These are phyloP conservation scores for Coprinopsis marcescibilis DNA, from an alignment of 768 basidiomycete species.

Conservation along the genomic window DNA sequence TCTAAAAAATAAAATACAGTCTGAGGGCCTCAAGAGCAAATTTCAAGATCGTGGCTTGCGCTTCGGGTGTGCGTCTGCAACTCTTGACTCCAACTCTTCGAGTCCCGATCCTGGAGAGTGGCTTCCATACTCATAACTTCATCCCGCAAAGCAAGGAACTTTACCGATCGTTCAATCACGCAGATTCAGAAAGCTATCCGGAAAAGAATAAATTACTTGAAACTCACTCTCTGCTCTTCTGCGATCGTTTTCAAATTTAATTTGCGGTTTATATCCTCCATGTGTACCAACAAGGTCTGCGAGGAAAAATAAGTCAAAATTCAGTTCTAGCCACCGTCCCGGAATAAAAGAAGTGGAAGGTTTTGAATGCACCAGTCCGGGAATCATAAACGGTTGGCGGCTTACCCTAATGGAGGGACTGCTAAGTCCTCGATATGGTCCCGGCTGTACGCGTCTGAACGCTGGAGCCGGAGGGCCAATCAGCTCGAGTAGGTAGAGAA, in stretches of 20 bases:
- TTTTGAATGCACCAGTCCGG: background rate
- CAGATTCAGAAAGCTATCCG: background rate
- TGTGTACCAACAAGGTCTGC: conserved; percentile 66
- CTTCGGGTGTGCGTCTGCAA: no score
- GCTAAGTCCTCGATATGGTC: conserved; percentile 52
- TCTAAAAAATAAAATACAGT: no score
- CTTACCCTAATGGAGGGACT: conserved; percentile 61
- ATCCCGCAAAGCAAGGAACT: conserved; percentile 25
- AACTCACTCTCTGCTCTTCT: conserved; percentile 51
- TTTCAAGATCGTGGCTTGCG: no score
- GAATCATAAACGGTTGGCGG: background rate
- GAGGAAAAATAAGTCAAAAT: background rate
- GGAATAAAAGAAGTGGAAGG: conserved; percentile 7
- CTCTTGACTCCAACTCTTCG: no score
- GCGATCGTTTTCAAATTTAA: conserved; percentile 43
- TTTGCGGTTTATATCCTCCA: conserved; percentile 50
- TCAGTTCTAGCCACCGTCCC: conserved; percentile 12
- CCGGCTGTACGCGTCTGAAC: conserved; percentile 43
- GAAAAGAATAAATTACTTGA: conserved; percentile 7
- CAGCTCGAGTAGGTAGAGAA: conserved; percentile 50
- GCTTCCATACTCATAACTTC: conserved; percentile 18
- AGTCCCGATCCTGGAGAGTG: no score
- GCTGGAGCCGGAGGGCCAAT: conserved; percentile 40
- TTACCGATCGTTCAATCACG: background rate
- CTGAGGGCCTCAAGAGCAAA: no score